These are phyloP conservation scores for Pseudonitzschia multistriata DNA, from an alignment of 108 stramenopile genomes.

Conservation along the genomic window DNA sequence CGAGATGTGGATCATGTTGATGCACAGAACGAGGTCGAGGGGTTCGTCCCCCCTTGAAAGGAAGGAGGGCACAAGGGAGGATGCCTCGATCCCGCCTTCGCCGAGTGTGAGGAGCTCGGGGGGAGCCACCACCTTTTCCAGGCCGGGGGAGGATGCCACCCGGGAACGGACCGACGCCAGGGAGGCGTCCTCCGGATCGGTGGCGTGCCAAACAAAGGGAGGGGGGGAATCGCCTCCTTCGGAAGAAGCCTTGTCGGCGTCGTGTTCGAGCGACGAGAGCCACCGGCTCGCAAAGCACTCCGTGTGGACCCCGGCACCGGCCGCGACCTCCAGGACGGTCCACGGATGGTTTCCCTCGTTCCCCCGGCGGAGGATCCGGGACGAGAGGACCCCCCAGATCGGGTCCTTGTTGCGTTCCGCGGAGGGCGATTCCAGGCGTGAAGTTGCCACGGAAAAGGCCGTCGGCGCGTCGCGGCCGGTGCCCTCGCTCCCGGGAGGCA, in stretches of 20 bases:
- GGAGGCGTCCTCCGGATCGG: slow-evolving; percentile 48
- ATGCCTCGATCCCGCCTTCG: slow-evolving; percentile 35
- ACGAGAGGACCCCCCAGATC: slow-evolving; percentile 61
- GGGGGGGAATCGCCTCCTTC: neutral
- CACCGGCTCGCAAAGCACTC: slow-evolving; percentile 39
- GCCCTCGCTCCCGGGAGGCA: no score
- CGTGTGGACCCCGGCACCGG: slow-evolving; percentile 69
- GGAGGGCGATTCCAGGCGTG: slow-evolving; percentile 56
- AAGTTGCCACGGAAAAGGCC: neutral
- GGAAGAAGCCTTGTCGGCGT: neutral
- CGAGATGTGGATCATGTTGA: slow-evolving; percentile 89
- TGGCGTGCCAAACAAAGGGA: slow-evolving; percentile 49
- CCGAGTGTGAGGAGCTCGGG: slow-evolving; percentile 42
- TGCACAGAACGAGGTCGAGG: slow-evolving; percentile 61
- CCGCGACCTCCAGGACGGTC: slow-evolving; percentile 62
- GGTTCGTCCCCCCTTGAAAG: neutral
- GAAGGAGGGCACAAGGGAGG: no score
- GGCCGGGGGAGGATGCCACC: slow-evolving; percentile 1
- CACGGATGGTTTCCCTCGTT: slow-evolving; percentile 13
- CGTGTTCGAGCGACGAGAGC: neutral
- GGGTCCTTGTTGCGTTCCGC: slow-evolving; percentile 80
- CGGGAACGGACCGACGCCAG: slow-evolving; percentile 49
- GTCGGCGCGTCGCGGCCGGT: neutral
- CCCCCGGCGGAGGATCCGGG: slow-evolving; percentile 33
- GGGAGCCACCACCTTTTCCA: slow-evolving; percentile 24